Percentiles rank a stretch among this genome's conserved stretches.
Evolutionary conservation across 768 basidiomycete genomes (phyloP).

Genomic region (Ephemerocybe angulata): DNA sequence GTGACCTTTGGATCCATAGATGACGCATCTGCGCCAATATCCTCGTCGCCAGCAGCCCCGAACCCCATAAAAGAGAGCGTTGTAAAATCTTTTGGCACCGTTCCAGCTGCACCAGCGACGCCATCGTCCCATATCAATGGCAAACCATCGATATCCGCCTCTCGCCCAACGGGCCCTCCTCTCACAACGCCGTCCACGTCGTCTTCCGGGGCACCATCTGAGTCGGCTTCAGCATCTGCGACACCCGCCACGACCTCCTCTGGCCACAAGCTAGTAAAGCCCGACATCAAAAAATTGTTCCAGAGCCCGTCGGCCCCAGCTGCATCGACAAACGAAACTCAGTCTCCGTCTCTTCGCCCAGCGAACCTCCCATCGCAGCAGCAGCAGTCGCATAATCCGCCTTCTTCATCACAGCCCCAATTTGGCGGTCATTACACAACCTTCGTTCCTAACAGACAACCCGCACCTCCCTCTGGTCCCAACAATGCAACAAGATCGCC

Average conservation of each 20-base stretch:
- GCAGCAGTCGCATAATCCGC: conserved; percentile 26
- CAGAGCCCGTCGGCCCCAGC: conserved; percentile 52
- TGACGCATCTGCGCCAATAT: conserved; percentile 71
- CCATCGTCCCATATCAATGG: conserved; percentile 54
- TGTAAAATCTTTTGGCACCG: conserved; percentile 81
- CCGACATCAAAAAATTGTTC: conserved; percentile 61
- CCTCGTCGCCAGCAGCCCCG: conserved; percentile 76
- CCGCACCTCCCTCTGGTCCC: conserved; percentile 42
- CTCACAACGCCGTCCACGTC: conserved; percentile 35
- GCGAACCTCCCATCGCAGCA: conserved; percentile 51
- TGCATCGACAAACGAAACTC: conserved; percentile 50
- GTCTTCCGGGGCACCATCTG: conserved; percentile 31
- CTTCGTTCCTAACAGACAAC: conserved; percentile 46
- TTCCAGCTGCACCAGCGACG: conserved; percentile 44
- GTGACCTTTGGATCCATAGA: conserved; percentile 92
- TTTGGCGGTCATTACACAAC: conserved; percentile 40
- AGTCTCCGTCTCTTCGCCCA: conserved; percentile 56
- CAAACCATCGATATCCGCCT: conserved; percentile 46
- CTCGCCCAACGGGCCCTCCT: conserved; percentile 30
- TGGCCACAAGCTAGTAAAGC: conserved; percentile 37
- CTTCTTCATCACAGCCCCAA: conserved; percentile 29
- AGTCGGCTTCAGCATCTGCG: conserved; percentile 30
- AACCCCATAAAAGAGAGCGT: conserved; percentile 64
- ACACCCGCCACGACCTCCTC: conserved; percentile 33
- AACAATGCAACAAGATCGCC: conserved; percentile 62